Evolutionary conservation across 2,329 filamentous ascomycete genomes (phyloP), one percentile per base, ranked within the genome.

Genomic region (Paramyrothecium roridum): DNA sequence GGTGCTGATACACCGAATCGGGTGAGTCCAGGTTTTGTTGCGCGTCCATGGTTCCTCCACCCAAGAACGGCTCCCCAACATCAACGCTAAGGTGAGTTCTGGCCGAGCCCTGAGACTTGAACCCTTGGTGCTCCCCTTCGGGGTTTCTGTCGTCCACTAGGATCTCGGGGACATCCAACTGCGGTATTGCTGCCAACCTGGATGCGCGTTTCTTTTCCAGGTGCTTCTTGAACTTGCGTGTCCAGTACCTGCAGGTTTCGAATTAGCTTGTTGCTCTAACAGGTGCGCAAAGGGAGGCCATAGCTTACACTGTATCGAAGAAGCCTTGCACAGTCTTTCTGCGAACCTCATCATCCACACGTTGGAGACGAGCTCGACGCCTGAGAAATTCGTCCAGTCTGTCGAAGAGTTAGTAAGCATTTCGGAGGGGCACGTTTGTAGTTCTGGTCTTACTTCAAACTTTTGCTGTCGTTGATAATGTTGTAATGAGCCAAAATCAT

Each of bases 401-500:
- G 54, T 10, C 23, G 43, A 22, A 53, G 48, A 56, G 66, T 77
- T 66, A 73, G 65, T 52, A 51, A 54, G 50, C 21, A 50, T 48
- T 20, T 2, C 46, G 3, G 23, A 13, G 4, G n/a, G 13, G n/a
- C 43, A 4, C 26, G 26, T 16, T 20, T 10, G 17, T 43, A 17
- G 17, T 22, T 62, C n/a, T 23, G 48, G 48, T 72, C 77, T 68
- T 76, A 90, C 87, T 83, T 88, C 67, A 99, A 77, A 72, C 92
- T 96, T 80, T 97, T 97, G 77, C 89, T 97, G 73, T 99, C 95
- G 63, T 88, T 96, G 70, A 99, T 99, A 67, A 99, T 92, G 67
- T 98, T 99, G 80, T 99, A 96, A 73, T 99, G 95, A 34, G 96
- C 93, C 55, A 99, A 80, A 57, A 96, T 96, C 89, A 99, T 95